These are phyloP conservation scores for Candida corydali DNA, from an alignment of 805 yeast species.

Conservation along the genomic window DNA sequence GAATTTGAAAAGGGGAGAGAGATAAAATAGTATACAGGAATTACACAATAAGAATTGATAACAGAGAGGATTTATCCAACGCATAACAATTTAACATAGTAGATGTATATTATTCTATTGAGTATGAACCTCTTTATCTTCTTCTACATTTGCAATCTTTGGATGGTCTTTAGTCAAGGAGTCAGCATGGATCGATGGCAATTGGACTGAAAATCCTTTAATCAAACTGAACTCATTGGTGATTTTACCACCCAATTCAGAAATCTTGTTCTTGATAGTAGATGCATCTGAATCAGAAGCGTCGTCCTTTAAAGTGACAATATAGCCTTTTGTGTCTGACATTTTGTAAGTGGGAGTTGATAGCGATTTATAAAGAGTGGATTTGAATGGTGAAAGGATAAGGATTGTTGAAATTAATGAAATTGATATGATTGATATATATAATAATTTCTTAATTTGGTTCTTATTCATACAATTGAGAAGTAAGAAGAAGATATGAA, in stretches of 20 bases:
- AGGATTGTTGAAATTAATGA: conserved; percentile 1
- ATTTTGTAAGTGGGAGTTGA: too few relatives aligned
- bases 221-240: conserved; percentile 59
- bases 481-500: not conserved
- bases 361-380: too few relatives aligned
- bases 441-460: conserved; percentile 1
- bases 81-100: not conserved
- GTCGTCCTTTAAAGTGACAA: conserved; percentile 45
- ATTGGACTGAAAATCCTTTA: conserved; percentile 60
- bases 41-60: too few relatives aligned
- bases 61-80: too few relatives aligned
- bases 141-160: conserved; percentile 58
- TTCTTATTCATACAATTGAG: conserved; percentile 2
- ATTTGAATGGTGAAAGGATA: too few relatives aligned
- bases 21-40: too few relatives aligned
- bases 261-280: conserved; percentile 44
- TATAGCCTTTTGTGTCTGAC: conserved; percentile 31
- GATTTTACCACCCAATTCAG: conserved; percentile 56
- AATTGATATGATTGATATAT: not conserved
- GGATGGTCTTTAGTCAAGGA: conserved; percentile 42
- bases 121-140: conserved; percentile 57
- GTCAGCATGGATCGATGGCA: conserved; percentile 51
- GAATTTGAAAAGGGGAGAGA: too few relatives aligned
- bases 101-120: too few relatives aligned
- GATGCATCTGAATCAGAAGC: conserved; percentile 37